These are phyloP conservation scores for Sphenostylis stenocarpa DNA, from an alignment of 306 rosid species.

Conservation along the genomic window DNA sequence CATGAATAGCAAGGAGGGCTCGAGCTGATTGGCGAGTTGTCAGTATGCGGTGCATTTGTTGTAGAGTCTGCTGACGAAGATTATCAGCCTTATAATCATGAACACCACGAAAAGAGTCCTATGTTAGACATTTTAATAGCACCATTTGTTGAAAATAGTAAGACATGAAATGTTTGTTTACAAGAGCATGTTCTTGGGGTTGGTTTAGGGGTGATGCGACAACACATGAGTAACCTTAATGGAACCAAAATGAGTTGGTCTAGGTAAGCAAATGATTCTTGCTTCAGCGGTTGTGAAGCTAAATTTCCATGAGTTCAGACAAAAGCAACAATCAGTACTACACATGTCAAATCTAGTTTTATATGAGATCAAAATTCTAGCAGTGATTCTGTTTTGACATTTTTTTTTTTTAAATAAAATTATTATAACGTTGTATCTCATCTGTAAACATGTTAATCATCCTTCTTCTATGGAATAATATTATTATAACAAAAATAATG, in stretches of 20 bases:
- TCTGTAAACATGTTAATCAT: too few species aligned
- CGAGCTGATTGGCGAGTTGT: constrained; percentile 98
- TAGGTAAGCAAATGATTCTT: background rate
- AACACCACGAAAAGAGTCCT: constrained; percentile 9
- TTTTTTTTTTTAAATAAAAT: too few species aligned
- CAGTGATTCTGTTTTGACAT: too few species aligned
- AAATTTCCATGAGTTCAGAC: background rate
- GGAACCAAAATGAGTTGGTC: background rate
- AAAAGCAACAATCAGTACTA: background rate
- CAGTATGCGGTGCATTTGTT: constrained; percentile 94
- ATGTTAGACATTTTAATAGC: constrained; percentile 6
- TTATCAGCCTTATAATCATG: constrained; percentile 74
- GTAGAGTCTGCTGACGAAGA: constrained; percentile 93
- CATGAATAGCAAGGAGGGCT: constrained; percentile 88
- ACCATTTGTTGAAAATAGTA: background rate
- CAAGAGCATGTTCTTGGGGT: background rate
- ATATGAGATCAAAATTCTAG: background rate
- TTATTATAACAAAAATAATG: too few species aligned
- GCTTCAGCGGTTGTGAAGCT: background rate
- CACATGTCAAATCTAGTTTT: background rate
- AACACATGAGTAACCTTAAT: background rate
- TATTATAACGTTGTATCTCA: too few species aligned
- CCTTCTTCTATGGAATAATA: too few species aligned
- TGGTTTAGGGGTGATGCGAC: background rate
- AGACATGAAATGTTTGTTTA: constrained; percentile 20